phyloP scores from a whole-genome alignment of 306 rosid species.

The Canavalia gladiata region DNA sequence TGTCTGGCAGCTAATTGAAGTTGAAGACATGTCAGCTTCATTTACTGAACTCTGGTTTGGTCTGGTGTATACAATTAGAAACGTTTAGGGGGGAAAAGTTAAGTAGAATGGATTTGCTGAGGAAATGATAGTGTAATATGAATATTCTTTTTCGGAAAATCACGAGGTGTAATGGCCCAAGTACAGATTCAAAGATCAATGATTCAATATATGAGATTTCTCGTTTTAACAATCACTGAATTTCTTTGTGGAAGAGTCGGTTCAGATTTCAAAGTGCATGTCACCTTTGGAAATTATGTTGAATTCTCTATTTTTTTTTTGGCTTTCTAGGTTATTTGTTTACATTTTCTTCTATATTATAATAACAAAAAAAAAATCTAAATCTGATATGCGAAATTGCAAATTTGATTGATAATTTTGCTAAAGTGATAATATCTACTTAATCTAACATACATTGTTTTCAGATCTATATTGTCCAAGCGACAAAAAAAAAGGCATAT shows the following conservation, averaged over 20 bases:
- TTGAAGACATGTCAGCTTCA: conserved; percentile 20
- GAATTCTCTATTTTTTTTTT: neutral
- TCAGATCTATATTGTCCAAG: neutral
- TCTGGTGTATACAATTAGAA: conserved; percentile 45
- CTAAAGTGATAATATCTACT: neutral
- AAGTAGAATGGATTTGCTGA: conserved; percentile 8
- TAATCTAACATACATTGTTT: neutral
- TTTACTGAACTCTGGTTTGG: conserved; percentile 30
- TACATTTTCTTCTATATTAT: neutral
- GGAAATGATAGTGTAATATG: conserved; percentile 8
- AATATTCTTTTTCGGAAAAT: neutral
- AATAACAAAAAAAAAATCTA: neutral
- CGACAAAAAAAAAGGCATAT: neutral
- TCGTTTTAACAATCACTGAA: neutral
- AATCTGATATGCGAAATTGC: neutral
- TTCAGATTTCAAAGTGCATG: neutral
- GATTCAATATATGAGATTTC: neutral
- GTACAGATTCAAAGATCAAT: neutral
- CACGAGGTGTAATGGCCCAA: conserved; percentile 16
- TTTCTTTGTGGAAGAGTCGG: neutral
- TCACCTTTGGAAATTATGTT: neutral
- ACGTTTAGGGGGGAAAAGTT: neutral
- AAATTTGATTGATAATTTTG: neutral
- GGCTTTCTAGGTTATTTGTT: neutral
- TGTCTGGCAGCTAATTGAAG: conserved; percentile 42